Evolutionary conservation across 352 stramenopile species (phyloP), one percentile per base, ranked within the genome.

Genomic region (Globisporangium cylindrosporum): DNA sequence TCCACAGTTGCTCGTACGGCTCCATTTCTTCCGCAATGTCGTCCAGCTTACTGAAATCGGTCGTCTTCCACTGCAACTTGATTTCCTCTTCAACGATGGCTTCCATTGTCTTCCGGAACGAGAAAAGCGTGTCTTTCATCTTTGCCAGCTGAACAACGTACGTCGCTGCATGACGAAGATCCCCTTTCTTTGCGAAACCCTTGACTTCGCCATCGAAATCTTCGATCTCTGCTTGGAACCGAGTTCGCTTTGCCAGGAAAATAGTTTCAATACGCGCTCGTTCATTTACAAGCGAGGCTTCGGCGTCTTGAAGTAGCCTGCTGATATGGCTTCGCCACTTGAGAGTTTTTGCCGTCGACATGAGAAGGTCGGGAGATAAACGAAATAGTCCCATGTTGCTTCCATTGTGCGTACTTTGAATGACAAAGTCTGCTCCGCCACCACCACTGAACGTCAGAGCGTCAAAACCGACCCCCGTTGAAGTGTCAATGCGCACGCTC

Each of bases 1-100:
- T 81, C 87, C 87, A 94, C 18, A 94, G 67, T 27, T 91, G 77
- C 12, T 94, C 84, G 62, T 92, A 93, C 2, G 87, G 85, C 22
- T 86, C 80, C 71, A 93, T 84, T 18, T 84, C 84, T 59, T 92
- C 80, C 0, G 80, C 81, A 24, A 94, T 90, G 34, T 90, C 83
- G 48, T 93, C 87, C 3, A 94, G 70, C 51, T 87, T 88, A 61
- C 79, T 72, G 38, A 92, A 92, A 29, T 93, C 85, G 0, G 79
- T 92, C 3, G 74, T 64, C 20, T 90, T 86, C 87, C 84, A 94
- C 36, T 88, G 72, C 2, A 93, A 59, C 56, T 89, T 91, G 2
- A 65, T 57, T 54, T 94, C 87, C 64, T 93, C 85, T 15, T 86
- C 73, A 0, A 71, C 58, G 43, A 93, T 84, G 1, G 77, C 72